phyloP scores from a whole-genome alignment of 2,329 filamentous ascomycete species.

The Sporothrix luriei region DNA sequence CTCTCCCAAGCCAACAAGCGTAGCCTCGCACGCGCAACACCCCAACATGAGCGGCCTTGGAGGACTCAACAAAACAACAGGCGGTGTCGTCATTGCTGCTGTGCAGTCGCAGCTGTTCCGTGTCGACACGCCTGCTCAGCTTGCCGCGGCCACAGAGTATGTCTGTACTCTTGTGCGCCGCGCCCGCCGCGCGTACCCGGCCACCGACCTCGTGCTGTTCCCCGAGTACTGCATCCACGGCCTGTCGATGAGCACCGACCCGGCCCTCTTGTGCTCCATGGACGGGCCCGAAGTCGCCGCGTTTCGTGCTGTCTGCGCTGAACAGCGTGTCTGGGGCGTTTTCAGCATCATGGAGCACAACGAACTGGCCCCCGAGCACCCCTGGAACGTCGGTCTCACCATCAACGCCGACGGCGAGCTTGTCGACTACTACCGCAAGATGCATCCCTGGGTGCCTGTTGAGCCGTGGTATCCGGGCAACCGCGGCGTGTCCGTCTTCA shows the following conservation, averaged over 20 bases:
- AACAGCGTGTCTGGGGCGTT: slow-evolving; percentile 28
- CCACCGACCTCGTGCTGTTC: slow-evolving; percentile 28
- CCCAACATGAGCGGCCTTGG: slow-evolving; percentile 30
- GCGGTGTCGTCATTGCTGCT: slow-evolving; percentile 28
- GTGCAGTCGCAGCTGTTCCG: slow-evolving; percentile 31
- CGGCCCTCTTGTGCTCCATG: slow-evolving; percentile 23
- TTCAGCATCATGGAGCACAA: slow-evolving; percentile 32
- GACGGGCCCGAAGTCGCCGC: slow-evolving; percentile 31
- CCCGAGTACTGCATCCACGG: slow-evolving; percentile 32
- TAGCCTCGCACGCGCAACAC: neutral
- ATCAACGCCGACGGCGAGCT: slow-evolving; percentile 22
- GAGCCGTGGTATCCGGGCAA: slow-evolving; percentile 31
- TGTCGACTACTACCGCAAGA: slow-evolving; percentile 30
- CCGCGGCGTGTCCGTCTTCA: slow-evolving; percentile 24
- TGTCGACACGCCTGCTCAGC: slow-evolving; percentile 19
- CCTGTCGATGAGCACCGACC: slow-evolving; percentile 26
- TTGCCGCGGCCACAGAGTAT: slow-evolving; percentile 18
- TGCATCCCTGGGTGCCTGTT: slow-evolving; percentile 30
- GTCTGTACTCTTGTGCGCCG: slow-evolving; percentile 29
- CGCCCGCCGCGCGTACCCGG: slow-evolving; percentile 26
- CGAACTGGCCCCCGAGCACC: neutral
- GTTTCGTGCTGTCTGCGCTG: slow-evolving; percentile 24
- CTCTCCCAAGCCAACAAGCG: neutral
- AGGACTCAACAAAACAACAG: slow-evolving; percentile 30
- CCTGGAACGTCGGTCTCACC: slow-evolving; percentile 30